Evolutionary conservation across 208 protist genomes (phyloP), one percentile per base, ranked within the genome.

Genomic region (Porcisia hertigi): DNA sequence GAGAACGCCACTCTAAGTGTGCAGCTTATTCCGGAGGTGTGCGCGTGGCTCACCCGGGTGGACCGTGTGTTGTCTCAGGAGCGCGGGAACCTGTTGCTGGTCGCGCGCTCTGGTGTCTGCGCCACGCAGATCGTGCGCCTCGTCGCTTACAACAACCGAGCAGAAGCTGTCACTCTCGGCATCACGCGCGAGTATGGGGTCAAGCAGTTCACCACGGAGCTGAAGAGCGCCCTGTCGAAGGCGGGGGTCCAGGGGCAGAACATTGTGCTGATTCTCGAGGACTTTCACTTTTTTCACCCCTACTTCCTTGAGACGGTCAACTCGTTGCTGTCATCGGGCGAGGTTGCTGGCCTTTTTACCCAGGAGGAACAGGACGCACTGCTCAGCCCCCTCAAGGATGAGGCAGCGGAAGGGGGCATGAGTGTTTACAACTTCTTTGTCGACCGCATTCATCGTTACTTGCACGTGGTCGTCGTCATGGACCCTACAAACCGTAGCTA

Each of bases 331-430:
- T 94, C 96, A 30, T 94, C 97, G 1, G 98, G 98, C 39, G 98
- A 99, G 86, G 90, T 99, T 2, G 97, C 98, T 2, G 98, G 98
- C 0, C 87, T 99, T 14, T 99, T 98, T 86, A 88, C 93, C 34
- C 88, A 91, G 16, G 97, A 99, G 80, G 98, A 99, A 85, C 89
- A 98, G 25, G 98, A 99, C 20, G 88, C 94, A n/a, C 69, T 99
- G 52, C 87, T 99, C 3, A 87, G 73, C 9, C 94, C 97, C 9
- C 87, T 99, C 25, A 97, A 98, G 83, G 95, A 98, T 59, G 94
- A 98, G 70, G 89, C 93, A 12, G 8, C 80, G 6, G 86, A 86
- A 9, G 92, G 97, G 65, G 96, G 96, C 43, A 92, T 96, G 81
- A 88, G 89, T 60, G 59, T 88, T 30, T 98, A 98, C 79, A 84